Percentiles rank a stretch among this genome's conserved stretches.
Evolutionary conservation across 2,329 filamentous ascomycete genomes (phyloP).

Genomic region (Nemania sp.): DNA sequence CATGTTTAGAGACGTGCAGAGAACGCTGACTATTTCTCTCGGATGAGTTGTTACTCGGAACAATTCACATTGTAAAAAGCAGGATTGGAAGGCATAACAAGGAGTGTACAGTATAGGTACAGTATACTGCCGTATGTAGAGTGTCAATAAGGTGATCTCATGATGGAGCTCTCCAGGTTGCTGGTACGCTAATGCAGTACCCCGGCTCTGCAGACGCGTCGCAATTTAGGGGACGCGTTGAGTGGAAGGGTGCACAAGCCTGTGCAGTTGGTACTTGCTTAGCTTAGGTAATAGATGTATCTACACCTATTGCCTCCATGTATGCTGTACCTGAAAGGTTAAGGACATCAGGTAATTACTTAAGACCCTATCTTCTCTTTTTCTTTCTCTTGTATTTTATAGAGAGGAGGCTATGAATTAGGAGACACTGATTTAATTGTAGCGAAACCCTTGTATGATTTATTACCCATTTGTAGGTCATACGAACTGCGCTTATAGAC

Average conservation of each 20-base stretch:
- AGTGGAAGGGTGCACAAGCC: conserved; percentile 21
- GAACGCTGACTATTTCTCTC: conserved; percentile 18
- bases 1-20: conserved; percentile 47
- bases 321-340: too few relatives aligned
- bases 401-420: too few relatives aligned
- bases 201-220: conserved; percentile 33
- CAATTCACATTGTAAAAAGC: conserved; percentile 29
- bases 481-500: too few relatives aligned
- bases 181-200: conserved; percentile 37
- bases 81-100: neutral
- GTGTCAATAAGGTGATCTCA: conserved; percentile 26
- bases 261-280: neutral
- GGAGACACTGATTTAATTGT: too few relatives aligned
- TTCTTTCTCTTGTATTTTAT: too few relatives aligned
- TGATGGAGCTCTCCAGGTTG: conserved; percentile 31
- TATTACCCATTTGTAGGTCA: too few relatives aligned
- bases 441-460: too few relatives aligned
- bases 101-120: conserved; percentile 1
- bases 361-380: too few relatives aligned
- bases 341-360: too few relatives aligned
- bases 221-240: conserved; percentile 29
- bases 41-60: neutral
- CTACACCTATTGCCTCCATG: too few relatives aligned
- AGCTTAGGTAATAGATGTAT: neutral
- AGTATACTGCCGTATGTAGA: neutral